These are phyloP conservation scores for Hypholoma fasciculare DNA, from an alignment of 768 basidiomycete genomes.

Conservation along the genomic window DNA sequence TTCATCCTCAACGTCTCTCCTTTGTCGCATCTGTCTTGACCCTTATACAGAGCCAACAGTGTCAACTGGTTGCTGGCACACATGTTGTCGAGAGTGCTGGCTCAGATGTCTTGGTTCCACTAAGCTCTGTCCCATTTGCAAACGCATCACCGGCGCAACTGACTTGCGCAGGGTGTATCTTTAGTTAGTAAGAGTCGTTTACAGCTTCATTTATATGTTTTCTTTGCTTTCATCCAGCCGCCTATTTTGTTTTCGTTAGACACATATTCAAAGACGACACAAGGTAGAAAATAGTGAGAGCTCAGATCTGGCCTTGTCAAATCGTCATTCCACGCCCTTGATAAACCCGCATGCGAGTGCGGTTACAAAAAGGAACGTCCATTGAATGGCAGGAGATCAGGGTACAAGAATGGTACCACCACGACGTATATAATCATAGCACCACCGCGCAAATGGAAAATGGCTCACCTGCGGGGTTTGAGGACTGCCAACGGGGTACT, in stretches of 20 bases:
- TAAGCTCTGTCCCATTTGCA: conserved; percentile 85
- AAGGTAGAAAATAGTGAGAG: conserved; percentile 18
- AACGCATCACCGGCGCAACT: conserved; percentile 76
- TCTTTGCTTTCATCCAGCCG: conserved; percentile 2
- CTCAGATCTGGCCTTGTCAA: conserved; percentile 91
- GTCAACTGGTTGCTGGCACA: conserved; percentile 88
- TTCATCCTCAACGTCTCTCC: conserved; percentile 40
- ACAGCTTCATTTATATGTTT: neutral
- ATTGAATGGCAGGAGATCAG: conserved; percentile 24
- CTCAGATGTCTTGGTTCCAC: conserved; percentile 81
- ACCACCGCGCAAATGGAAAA: conserved; percentile 7
- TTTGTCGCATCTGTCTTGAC: conserved; percentile 82
- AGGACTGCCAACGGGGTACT: neutral
- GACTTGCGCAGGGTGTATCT: conserved; percentile 79
- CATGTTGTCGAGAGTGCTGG: conserved; percentile 83
- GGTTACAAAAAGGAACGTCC: conserved; percentile 45
- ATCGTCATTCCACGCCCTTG: conserved; percentile 51
- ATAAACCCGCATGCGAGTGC: conserved; percentile 49
- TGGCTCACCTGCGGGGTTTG: conserved; percentile 27
- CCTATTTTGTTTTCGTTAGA: conserved; percentile 10
- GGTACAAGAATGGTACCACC: conserved; percentile 51
- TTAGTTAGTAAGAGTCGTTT: conserved; percentile 37
- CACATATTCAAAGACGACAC: neutral
- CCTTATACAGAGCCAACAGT: conserved; percentile 76
- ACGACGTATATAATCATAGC: conserved; percentile 67